These are phyloP conservation scores for Berberis thunbergii DNA, from an alignment of 164 flowering plant species.

Conservation along the genomic window DNA sequence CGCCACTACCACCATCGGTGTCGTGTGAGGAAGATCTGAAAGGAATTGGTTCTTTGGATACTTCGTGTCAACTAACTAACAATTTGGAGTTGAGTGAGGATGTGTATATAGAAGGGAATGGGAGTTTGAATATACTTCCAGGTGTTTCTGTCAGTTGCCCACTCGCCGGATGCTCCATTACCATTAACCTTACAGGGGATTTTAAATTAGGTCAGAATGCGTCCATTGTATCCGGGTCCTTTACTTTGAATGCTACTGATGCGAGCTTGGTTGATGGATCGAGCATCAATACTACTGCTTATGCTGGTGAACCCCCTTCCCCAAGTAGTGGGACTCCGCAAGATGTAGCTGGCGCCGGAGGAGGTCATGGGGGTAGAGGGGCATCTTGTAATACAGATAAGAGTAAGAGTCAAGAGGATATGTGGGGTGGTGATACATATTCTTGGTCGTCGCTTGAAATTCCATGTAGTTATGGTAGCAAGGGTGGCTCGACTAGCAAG, in stretches of 20 bases:
- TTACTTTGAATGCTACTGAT: conserved; percentile 31
- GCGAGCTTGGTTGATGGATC: conserved; percentile 37
- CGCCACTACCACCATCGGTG: conserved; percentile 34
- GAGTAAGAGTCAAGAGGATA: conserved; percentile 57
- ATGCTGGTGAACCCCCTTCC: conserved; percentile 59
- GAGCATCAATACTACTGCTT: conserved; percentile 47
- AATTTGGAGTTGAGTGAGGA: conserved; percentile 33
- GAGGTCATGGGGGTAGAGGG: conserved; percentile 95
- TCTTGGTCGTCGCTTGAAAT: conserved; percentile 46
- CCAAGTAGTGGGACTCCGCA: conserved; percentile 73
- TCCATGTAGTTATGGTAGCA: conserved; percentile 76
- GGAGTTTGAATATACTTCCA: conserved; percentile 41
- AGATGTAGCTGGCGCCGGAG: conserved; percentile 68
- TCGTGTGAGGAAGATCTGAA: conserved; percentile 49
- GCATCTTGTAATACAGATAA: conserved; percentile 61
- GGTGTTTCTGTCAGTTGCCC: conserved; percentile 49
- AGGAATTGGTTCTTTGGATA: conserved; percentile 61
- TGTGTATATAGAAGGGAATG: conserved; percentile 52
- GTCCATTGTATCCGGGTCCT: conserved; percentile 37
- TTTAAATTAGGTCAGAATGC: conserved; percentile 41
- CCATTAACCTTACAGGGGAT: conserved; percentile 42
- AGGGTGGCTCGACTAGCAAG: conserved; percentile 59
- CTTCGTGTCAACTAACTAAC: conserved; percentile 39
- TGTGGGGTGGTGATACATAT: conserved; percentile 92
- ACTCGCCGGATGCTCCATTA: conserved; percentile 38